These are phyloP conservation scores for Capsella bursapastoris DNA, from an alignment of 345 rosid species.

Conservation along the genomic window DNA sequence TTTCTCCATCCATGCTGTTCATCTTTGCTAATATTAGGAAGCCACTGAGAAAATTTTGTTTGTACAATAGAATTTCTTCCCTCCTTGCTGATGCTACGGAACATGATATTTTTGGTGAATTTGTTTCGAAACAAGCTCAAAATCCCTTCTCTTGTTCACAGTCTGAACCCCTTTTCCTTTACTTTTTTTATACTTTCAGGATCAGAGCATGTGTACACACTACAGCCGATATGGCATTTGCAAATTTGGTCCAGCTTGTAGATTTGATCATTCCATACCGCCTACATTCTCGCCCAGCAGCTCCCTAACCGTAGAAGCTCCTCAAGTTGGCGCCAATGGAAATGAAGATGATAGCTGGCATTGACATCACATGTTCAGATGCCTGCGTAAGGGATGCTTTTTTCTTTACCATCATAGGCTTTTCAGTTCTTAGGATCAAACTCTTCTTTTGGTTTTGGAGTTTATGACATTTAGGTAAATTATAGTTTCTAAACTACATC, in stretches of 20 bases:
- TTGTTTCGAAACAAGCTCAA: neutral
- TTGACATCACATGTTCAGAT: constrained; percentile 32
- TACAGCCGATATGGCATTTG: constrained; percentile 96
- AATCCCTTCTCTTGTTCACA: constrained; percentile 6
- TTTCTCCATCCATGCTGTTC: constrained; percentile 2
- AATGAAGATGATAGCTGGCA: constrained; percentile 43
- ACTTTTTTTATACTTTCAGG: constrained; percentile 52
- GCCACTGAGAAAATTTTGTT: constrained; percentile 5
- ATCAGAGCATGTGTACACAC: constrained; percentile 72
- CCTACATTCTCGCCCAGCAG: constrained; percentile 46
- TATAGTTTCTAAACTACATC: constrained; percentile 39
- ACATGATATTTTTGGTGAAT: constrained; percentile 21
- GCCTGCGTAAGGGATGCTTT: constrained; percentile 34
- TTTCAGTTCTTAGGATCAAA: constrained; percentile 40
- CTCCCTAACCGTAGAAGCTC: constrained; percentile 41
- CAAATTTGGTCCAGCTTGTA: constrained; percentile 98
- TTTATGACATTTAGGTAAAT: constrained; percentile 38
- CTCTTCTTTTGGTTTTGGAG: constrained; percentile 34
- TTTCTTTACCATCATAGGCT: constrained; percentile 28
- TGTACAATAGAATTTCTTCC: neutral
- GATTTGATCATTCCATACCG: constrained; percentile 52
- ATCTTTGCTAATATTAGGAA: constrained; percentile 1
- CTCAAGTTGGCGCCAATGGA: constrained; percentile 30
- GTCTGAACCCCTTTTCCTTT: neutral
- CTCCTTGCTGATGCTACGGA: constrained; percentile 24